Base-by-base conservation (phyloP, 1,139 yeast genomes). In the Starmera stellimalicola region DNA sequence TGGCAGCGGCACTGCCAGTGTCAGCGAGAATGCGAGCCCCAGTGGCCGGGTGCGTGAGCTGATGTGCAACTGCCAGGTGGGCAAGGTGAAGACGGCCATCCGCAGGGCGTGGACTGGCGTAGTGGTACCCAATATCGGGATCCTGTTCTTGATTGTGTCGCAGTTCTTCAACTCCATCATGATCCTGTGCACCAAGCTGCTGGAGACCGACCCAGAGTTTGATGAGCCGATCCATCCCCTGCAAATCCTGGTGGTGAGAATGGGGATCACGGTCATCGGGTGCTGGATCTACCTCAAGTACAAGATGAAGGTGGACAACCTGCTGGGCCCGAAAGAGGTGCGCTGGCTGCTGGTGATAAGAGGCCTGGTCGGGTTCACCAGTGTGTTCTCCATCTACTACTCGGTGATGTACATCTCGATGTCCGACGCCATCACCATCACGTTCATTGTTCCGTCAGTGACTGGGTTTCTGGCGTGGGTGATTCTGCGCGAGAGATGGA, bases 381-480 rank as follows among this genome's bases (percentile, higher is more conserved):
- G 94, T 3, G 87, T 81, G 3, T 78, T 78, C 52, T 78, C 85
- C 3, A 58, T 79, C 50, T 85, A 84, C 54, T 83, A 67, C 52
- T 74, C 94, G 2, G 62, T 87, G 41, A 69, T 76, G 56, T 83
- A 81, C 52, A 63, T 87, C 31, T 73, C 84, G 36, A 67, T 83
- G n/a, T 75, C 85, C 32, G 83, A 77, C 42, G 85, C 94, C 0
- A 79, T 83, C 2, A 80, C 84, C 12, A 77, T 87, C 36, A 76
- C 93, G 1, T 87, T 85, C 46, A 58, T 87, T 44, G 66, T 77
- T 0, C 96, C 96, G 0, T 69, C 83, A 41, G 69, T 80, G 17
- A 81, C 95, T 0, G 84, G 87, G 0, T 60, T 84, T 26, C 57
- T 80, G 37, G 95, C 95, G 0, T 77, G 77, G 68, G 46, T 73